Base-by-base conservation (phyloP, 768 basidiomycete species). In the Amanita muscaria region DNA sequence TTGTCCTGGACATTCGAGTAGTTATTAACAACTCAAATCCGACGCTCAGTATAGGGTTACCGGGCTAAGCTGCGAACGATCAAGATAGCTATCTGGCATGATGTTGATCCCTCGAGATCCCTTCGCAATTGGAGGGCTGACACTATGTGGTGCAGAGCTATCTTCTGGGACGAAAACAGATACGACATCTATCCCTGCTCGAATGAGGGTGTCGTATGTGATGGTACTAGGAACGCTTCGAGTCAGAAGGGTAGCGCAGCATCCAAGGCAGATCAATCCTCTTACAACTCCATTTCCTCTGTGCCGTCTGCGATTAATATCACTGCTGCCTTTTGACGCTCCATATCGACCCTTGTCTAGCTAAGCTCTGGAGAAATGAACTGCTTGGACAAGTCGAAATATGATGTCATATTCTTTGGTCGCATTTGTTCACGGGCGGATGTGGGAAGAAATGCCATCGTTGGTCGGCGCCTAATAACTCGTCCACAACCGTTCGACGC, bases 211-310 rank as follows among this genome's bases (percentile, higher is more conserved):
- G 55, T 89, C 88, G 57, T 85, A 90, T 8, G 78, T 72, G 63
- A 89, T 80, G 7, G 85, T 86, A 53, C 86, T 89, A 56, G 31
- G 50, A 14, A 35, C 38, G 30, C n/a, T 44, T 18, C 40, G 30
- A 24, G 21, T n/a, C n/a, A n/a, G n/a, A n/a, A 11, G 19, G 5
- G 33, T 31, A 27, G 37, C 19, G 19, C 33, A 15, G 7, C 16
- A 21, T 18, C 7, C 5, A 29, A 27, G 15, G 4, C 18, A 35
- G 29, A 36, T 29, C 23, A 27, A 44, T 23, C 30, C 11, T 23
- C 79, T 53, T 55, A 85, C 87, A 88, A 89, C 62, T 88, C 87
- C 80, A 88, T 88, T 64, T 90, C 88, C 58, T 90, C 88, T 1
- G 88, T 88, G 10, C 88, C 88, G 56, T 88, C 74, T 14, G 87